A percentile compares a stretch with the other conserved stretches of the same genome.
These are phyloP conservation scores for Aureobasidium uvarum DNA, from an alignment of 2,329 filamentous ascomycete genomes.

Conservation along the genomic window DNA sequence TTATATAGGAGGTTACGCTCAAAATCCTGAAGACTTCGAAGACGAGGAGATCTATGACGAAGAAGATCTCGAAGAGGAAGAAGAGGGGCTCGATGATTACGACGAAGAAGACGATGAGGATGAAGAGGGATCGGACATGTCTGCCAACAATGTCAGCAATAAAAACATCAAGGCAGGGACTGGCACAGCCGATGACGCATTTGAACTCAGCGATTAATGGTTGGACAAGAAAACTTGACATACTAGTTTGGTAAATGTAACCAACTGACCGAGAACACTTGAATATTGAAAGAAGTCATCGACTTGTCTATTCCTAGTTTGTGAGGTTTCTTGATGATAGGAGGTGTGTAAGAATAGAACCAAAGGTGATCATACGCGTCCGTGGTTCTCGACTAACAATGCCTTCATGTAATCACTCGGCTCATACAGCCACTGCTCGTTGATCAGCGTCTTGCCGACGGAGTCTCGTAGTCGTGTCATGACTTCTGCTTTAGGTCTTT, in stretches of 20 bases:
- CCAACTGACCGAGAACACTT: background rate
- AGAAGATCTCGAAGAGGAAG: constrained; percentile 18
- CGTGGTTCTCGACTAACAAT: constrained; percentile 21
- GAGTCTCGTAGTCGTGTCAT: constrained; percentile 23
- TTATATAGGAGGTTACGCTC: constrained; percentile 4
- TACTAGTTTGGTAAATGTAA: background rate
- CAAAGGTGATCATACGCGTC: background rate
- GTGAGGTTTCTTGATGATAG: background rate
- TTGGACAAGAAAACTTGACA: background rate
- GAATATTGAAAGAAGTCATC: background rate
- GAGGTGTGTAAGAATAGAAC: background rate
- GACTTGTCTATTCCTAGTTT: background rate
- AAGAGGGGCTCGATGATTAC: constrained; percentile 7
- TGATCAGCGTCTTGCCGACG: constrained; percentile 12
- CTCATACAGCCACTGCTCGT: constrained; percentile 26
- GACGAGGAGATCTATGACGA: constrained; percentile 24
- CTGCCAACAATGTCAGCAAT: constrained; percentile 18
- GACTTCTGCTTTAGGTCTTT: constrained; percentile 16
- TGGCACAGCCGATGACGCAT: constrained; percentile 29
- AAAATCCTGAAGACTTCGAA: constrained; percentile 12
- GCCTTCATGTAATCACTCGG: constrained; percentile 26
- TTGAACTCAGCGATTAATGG: constrained; percentile 30
- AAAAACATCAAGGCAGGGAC: constrained; percentile 29
- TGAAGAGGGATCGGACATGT: constrained; percentile 1
- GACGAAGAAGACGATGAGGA: constrained; percentile 20